These are phyloP conservation scores for Aplosporella prunicola DNA, from an alignment of 2,329 filamentous ascomycete genomes.

Conservation along the genomic window DNA sequence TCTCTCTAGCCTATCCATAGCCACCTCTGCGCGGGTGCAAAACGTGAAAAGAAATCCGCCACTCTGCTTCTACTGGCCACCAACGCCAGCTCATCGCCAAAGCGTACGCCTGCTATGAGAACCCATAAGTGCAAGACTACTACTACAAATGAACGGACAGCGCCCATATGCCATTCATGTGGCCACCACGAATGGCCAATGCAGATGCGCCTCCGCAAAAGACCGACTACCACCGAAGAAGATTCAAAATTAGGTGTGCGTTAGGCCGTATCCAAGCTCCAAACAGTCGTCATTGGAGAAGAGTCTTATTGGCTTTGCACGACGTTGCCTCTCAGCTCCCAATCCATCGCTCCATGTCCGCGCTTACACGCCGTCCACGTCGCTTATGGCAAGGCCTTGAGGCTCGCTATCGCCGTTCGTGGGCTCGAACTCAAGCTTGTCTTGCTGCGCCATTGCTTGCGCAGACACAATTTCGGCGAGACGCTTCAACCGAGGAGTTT, in stretches of 20 bases:
- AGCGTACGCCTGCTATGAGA: no score
- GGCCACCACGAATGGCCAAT: no score
- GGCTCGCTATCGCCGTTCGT: constrained; percentile 14
- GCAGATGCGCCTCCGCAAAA: constrained; percentile 6
- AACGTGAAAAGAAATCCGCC: no score
- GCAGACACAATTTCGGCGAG: constrained; percentile 97
- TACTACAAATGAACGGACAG: constrained; percentile 10
- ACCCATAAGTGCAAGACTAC: no score
- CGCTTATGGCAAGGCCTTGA: constrained; percentile 43
- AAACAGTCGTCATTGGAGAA: constrained; percentile 1
- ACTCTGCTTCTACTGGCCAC: no score
- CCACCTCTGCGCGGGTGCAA: no score
- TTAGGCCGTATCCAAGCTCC: constrained; percentile 8
- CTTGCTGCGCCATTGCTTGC: constrained; percentile 91
- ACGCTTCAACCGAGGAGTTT: constrained; percentile 90
- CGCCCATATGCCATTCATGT: constrained; percentile 8
- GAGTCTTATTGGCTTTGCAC: not conserved
- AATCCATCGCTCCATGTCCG: not conserved
- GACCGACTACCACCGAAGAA: not conserved
- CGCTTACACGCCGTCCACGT: constrained; percentile 31
- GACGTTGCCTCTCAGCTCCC: not conserved
- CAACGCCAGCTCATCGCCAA: no score
- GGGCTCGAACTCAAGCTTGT: constrained; percentile 57
- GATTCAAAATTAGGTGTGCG: constrained; percentile 10
- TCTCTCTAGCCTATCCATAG: no score